Conservation (phyloP, 495 filamentous ascomycete genomes). For the Diplogelasinospora grovesii region DNA sequence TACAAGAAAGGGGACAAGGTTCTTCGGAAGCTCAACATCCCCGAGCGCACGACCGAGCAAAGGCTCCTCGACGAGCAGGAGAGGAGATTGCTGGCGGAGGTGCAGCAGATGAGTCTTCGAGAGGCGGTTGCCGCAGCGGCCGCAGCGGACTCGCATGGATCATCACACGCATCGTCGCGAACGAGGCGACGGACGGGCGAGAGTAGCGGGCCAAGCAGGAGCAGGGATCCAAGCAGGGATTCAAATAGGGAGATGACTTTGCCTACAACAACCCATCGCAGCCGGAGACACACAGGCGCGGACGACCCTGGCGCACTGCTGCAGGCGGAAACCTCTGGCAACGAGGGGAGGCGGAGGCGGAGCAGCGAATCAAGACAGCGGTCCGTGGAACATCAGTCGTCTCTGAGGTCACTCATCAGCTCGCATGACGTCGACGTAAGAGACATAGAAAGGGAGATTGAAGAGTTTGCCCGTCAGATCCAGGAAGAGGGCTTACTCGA, state of each 20-base stretch:
- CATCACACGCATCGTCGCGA: neutral
- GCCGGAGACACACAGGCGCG: no score
- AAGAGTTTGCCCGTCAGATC: conserved; percentile 84
- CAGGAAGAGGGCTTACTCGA: conserved; percentile 81
- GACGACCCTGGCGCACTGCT: conserved; percentile 25
- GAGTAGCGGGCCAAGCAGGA: conserved; percentile 10
- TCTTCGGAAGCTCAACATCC: conserved; percentile 46
- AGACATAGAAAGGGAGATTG: conserved; percentile 62
- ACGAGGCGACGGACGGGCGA: conserved; percentile 20
- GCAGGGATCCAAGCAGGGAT: conserved; percentile 2
- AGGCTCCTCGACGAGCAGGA: conserved; percentile 57
- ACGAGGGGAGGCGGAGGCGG: conserved; percentile 29
- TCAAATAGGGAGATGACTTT: conserved; percentile 6
- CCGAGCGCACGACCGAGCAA: conserved; percentile 38
- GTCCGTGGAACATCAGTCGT: conserved; percentile 73
- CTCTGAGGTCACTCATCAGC: conserved; percentile 74
- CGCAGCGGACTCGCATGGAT: neutral
- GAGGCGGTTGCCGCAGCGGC: conserved; percentile 39
- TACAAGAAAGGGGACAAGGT: conserved; percentile 78
- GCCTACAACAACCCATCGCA: no score
- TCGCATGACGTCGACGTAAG: conserved; percentile 62
- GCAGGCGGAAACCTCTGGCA: conserved; percentile 17
- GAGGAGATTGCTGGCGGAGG: conserved; percentile 59
- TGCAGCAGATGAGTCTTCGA: conserved; percentile 62
- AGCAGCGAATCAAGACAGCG: conserved; percentile 32